phyloP scores from a whole-genome alignment of 2,329 filamentous ascomycete genomes.

The Trichocomaceae sp. region DNA sequence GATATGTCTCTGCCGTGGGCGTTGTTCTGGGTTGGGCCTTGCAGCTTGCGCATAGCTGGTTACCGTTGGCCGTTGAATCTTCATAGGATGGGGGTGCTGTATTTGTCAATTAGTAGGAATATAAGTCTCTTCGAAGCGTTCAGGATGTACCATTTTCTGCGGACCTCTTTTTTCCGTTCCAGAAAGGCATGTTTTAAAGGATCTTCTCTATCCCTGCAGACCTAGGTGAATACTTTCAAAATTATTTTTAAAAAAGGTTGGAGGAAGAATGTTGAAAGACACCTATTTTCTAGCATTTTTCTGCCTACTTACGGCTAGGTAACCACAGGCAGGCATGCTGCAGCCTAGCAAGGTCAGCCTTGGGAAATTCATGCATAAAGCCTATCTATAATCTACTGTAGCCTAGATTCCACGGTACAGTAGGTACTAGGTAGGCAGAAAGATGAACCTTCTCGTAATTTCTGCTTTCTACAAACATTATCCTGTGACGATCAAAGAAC shows the following conservation, averaged over 20 bases:
- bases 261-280: no score
- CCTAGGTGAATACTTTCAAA: neutral
- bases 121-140: neutral
- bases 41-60: neutral
- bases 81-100: neutral
- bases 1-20: neutral
- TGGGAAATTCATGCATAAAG: no score
- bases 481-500: no score
- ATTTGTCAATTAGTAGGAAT: neutral
- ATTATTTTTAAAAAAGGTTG: neutral
- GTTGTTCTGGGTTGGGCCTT: neutral
- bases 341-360: no score
- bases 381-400: no score
- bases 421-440: no score
- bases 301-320: neutral
- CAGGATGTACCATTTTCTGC: neutral
- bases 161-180: neutral
- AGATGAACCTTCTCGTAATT: no score
- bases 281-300: neutral
- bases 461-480: no score
- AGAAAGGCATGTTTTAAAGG: neutral
- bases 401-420: no score
- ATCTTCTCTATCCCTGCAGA: neutral
- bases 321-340: no score
- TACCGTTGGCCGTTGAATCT: neutral